Evolutionary conservation across 345 rosid genomes (phyloP), one percentile per base, ranked within the genome.

Genomic region (Citrus maxima): DNA sequence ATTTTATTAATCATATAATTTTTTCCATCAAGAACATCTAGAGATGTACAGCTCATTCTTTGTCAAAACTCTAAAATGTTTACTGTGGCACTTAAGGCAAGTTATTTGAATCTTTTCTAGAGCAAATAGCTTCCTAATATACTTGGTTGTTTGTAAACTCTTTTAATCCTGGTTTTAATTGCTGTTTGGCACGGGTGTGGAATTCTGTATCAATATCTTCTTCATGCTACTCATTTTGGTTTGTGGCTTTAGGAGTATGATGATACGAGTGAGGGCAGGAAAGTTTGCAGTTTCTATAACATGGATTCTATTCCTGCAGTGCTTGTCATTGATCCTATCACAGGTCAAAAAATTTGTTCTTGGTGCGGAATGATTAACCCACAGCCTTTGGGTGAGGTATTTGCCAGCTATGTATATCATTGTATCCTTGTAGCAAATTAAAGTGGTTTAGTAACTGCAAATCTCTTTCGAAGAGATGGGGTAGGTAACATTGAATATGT

Each of bases 351-450:
- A 85, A 92, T 94, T 95, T 89, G 87, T 64, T 86, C 85, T 56
- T 91, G 98, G 98, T 70, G 55, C 77, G 98, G 99, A 79, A 92
- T 97, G 98, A 88, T 97, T 56, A 89, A 91, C 74, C 97, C 99
- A 7, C 98, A 91, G 84, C 88, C 81, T 83, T 82, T 97, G 83
- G 92, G 93, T 8, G 98, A 97, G 92, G 97, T 88, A 83, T 30
- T 16, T 46, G 21, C 76, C 32, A 25, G 16, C 46, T 24, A 60
- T 68, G 18, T 46, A 56, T 10, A 10, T 40, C 46, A 2, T 40
- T 40, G 46, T 62, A 59, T 40, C 35, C 61, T 38, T n/a, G 22
- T 37, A n/a, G 24, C 27, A 42, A 49, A 60, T 56, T 34, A 58
- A 72, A 32, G 13, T 19, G 10, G 42, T 65, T 34, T 3, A 30